Evolutionary conservation across 768 basidiomycete species (phyloP), one percentile per base, ranked within the genome.

Genomic region (Leccinum pellstonianum): DNA sequence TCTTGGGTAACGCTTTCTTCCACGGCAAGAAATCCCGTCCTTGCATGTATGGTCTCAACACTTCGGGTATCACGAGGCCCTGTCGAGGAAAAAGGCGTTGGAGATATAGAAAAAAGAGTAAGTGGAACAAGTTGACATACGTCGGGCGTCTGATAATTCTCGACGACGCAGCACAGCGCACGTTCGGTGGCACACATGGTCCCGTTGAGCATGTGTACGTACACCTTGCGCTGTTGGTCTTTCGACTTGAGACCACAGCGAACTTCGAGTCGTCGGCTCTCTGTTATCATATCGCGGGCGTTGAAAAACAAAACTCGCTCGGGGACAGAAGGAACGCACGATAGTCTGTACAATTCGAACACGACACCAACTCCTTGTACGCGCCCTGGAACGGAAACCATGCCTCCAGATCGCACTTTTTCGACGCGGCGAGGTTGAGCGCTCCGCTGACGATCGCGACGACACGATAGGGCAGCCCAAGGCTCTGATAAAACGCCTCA

Each of bases 141-240:
- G 53, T 97, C 94, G 0, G 90, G 82, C 0, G 95, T 98, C 77
- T 99, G 97, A 73, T 96, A 94, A 75, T 98, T 98, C 78, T 99
- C 97, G n/a, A 94, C 95, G 58, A 99, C 68, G 75, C 97, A 98
- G 76, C 96, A 98, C 19, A 98, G 79, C 1, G 97, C 93, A 41
- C 97, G 91, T 76, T 96, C 93, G 1, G 97, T 98, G 1, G 97
- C 97, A 67, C 95, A 97, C 49, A 99, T 82, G 3, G 97, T 99
- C 37, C 94, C 96, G 74, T 99, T 99, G 70, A 99, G 78, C 97
- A 99, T 99, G 80, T 99, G 97, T 5, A 97, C 95, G 76, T 98
- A 98, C 5, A 94, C 77, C 71, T 98, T 95, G 59, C 91, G 85
- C 54, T 90, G 81, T 70, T 98, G 93, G 31, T 95, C 95, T 68